These are phyloP conservation scores for Posidonia australis DNA, from an alignment of 106 monocot genomes.

Conservation along the genomic window DNA sequence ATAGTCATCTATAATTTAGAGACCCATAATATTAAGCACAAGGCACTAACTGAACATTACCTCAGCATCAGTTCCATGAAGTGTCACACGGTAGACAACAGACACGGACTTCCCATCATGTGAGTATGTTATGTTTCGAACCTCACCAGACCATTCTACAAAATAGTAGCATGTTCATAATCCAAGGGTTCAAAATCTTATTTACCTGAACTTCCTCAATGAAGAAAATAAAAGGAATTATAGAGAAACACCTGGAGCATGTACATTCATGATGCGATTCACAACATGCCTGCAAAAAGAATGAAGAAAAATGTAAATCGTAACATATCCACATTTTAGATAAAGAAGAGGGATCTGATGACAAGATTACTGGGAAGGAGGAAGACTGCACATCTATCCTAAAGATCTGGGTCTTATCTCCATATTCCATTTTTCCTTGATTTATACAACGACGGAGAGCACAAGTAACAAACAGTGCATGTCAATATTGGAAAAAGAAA, in stretches of 20 bases:
- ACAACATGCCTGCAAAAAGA: slow-evolving; percentile 73
- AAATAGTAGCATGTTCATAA: slow-evolving; percentile 3
- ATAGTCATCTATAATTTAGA: neutral
- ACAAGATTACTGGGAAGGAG: no score
- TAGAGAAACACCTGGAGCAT: slow-evolving; percentile 58
- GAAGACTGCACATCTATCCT: no score
- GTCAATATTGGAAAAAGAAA: no score
- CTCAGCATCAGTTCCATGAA: slow-evolving; percentile 96
- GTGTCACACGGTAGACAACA: slow-evolving; percentile 92
- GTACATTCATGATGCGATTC: slow-evolving; percentile 83
- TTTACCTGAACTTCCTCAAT: neutral
- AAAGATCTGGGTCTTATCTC: no score
- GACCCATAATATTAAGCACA: neutral
- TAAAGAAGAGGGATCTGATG: no score
- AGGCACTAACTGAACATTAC: slow-evolving; percentile 22
- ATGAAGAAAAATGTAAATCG: neutral
- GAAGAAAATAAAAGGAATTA: neutral
- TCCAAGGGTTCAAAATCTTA: neutral
- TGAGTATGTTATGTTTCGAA: slow-evolving; percentile 75
- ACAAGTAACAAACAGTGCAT: no score
- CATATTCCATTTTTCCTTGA: no score
- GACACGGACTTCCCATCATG: slow-evolving; percentile 88
- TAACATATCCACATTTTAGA: no score
- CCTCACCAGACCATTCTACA: slow-evolving; percentile 95
- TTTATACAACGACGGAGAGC: no score